Base-by-base conservation (phyloP, 2,329 filamentous ascomycete genomes). In the Calycina herbarum region DNA sequence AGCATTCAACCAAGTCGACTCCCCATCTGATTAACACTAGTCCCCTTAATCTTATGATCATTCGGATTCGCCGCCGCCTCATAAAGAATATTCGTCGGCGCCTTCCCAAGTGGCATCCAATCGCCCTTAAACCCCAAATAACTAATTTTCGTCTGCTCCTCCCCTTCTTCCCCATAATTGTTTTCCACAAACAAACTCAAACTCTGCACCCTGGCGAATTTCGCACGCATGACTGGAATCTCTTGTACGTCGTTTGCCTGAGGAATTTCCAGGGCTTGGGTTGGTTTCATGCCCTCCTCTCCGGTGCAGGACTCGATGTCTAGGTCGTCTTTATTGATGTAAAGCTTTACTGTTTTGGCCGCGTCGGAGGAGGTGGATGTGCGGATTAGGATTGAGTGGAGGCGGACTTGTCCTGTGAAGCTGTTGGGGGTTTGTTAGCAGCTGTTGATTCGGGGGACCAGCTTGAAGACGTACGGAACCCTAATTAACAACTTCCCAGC, bases 401-500 rank as follows among this genome's bases (percentile, higher is more conserved):
- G 88, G 75, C 96, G 96, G 67, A 97, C 88, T 78, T 97, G 94
- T 59, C 92, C 94, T 1, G 93, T 94, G 80, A 99, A 99, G 1
- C 93, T 96, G 69, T 29, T 29, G 27, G 27, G 27, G 27, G 27
- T 29, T 29, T 29, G 27, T 29, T 29, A 29, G 27, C 27, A 29
- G 27, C 27, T 29, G 27, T 29, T 29, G 27, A 4, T 29, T 29
- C 27, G 27, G 27, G 8, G 60, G 40, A 57, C 13, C 7, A n/a
- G 7, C 1, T 27, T 27, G 15, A 54, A 58, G 31, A 83, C 91
- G 71, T 80, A 96, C 91, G 95, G 95, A 45, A 98, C 85, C 69
- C 90, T 89, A 84, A 99, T 92, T 64, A 99, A 81, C n/a, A 99
- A 79, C 81, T 99, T 93, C 81, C 97, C 93, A 76, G 98, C 95